These are phyloP conservation scores for Asclepias syriaca DNA, from an alignment of 257 asterid genomes.

Conservation along the genomic window DNA sequence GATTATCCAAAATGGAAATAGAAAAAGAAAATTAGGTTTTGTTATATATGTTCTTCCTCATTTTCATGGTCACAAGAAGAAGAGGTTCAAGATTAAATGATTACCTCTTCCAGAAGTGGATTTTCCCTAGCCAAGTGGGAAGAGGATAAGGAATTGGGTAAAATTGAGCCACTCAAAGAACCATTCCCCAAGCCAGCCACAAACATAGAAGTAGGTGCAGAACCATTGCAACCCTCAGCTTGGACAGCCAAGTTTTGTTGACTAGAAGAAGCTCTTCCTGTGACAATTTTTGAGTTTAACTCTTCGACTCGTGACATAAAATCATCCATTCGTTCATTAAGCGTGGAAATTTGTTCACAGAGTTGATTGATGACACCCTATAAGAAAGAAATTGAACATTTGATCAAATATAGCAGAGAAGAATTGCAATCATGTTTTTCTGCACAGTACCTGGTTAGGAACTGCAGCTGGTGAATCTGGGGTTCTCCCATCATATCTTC, in stretches of 20 bases:
- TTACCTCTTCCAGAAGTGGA: constrained; percentile 86
- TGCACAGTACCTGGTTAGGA: constrained; percentile 64
- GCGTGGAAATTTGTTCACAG: constrained; percentile 84
- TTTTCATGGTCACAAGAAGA: neutral
- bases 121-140: constrained; percentile 76
- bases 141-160: constrained; percentile 69
- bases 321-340: constrained; percentile 95
- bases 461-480: constrained; percentile 87
- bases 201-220: constrained; percentile 48
- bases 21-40: neutral
- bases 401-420: neutral
- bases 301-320: constrained; percentile 88
- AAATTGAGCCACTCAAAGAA: constrained; percentile 46
- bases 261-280: constrained; percentile 53
- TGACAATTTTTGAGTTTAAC: constrained; percentile 59
- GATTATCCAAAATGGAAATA: neutral
- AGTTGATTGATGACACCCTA: constrained; percentile 86
- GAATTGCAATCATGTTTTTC: neutral
- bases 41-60: too few relatives aligned
- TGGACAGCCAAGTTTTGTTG: constrained; percentile 74
- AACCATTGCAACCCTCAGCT: constrained; percentile 64
- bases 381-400: constrained; percentile 16
- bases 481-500: constrained; percentile 70
- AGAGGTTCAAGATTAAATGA: constrained; percentile 7
- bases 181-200: constrained; percentile 68